A percentile compares a stretch with the other conserved stretches of the same genome.
These are phyloP conservation scores for Pleurotus djamor DNA, from an alignment of 768 basidiomycete species.

Conservation along the genomic window DNA sequence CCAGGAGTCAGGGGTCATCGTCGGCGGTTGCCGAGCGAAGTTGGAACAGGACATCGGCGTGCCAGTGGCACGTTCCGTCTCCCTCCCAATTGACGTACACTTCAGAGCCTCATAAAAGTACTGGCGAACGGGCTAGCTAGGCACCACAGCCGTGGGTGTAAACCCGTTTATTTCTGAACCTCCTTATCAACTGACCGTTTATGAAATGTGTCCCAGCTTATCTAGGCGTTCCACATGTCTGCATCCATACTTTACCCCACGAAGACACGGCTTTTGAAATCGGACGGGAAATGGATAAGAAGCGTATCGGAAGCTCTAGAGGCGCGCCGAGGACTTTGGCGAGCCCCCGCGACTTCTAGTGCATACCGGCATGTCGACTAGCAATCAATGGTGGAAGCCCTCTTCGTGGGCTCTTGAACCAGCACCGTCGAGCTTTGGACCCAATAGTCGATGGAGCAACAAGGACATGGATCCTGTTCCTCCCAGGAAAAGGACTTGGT, in stretches of 20 bases:
- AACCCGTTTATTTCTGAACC: too few species aligned
- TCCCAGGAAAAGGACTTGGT: constrained; percentile 60
- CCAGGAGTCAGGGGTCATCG: too few species aligned
- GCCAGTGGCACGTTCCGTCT: too few species aligned
- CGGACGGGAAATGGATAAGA: too few species aligned
- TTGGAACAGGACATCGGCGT: too few species aligned
- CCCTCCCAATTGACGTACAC: too few species aligned
- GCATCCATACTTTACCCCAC: not conserved
- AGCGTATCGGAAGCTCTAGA: not conserved
- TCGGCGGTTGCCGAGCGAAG: too few species aligned
- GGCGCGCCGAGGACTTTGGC: not conserved
- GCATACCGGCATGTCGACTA: not conserved
- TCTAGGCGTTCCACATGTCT: not conserved
- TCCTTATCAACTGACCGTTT: not conserved
- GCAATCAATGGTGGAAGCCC: constrained; percentile 15
- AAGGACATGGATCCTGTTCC: constrained; percentile 80
- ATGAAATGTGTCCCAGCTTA: not conserved
- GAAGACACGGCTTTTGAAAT: not conserved
- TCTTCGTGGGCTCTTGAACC: constrained; percentile 51
- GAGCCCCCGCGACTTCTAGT: not conserved
- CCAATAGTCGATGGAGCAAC: constrained; percentile 62
- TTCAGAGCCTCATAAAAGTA: too few species aligned
- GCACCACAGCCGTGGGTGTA: too few species aligned
- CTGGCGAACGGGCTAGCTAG: too few species aligned
- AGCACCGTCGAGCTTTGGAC: constrained; percentile 53